phyloP scores from a whole-genome alignment of 805 yeast species.

The Hanseniaspora lindneri region DNA sequence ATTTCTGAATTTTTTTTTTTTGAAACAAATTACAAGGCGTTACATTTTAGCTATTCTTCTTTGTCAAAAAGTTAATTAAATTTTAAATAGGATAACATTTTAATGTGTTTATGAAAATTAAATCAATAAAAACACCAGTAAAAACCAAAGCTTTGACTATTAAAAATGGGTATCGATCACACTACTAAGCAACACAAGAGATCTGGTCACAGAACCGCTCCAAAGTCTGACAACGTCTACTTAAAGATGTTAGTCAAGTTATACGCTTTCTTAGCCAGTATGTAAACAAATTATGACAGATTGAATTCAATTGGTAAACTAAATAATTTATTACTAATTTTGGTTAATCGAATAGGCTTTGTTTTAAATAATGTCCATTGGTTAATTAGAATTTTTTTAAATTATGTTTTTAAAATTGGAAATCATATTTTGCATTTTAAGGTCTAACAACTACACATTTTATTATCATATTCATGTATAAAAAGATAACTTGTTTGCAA shows the following conservation, averaged over 20 bases:
- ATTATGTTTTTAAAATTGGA: background rate
- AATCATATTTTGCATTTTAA: conserved; percentile 11
- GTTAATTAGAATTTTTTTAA: background rate
- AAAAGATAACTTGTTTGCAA: conserved; percentile 12
- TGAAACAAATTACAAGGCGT: too few species aligned
- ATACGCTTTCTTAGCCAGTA: conserved; percentile 99
- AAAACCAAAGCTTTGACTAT: conserved; percentile 14
- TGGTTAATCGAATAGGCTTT: too few species aligned
- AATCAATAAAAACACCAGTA: conserved; percentile 15
- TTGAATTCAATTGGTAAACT: background rate
- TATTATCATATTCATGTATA: conserved; percentile 11
- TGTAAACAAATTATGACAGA: conserved; percentile 34
- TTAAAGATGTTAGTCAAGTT: conserved; percentile 93
- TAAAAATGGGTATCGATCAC: conserved; percentile 93
- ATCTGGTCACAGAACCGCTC: conserved; percentile 95
- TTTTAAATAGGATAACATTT: too few species aligned
- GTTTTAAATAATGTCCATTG: too few species aligned
- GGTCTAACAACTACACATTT: background rate
- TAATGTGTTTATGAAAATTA: too few species aligned
- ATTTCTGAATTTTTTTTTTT: too few species aligned
- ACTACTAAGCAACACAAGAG: conserved; percentile 91
- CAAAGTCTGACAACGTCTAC: conserved; percentile 99
- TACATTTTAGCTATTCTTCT: too few species aligned
- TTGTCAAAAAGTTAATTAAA: too few species aligned
- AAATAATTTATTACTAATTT: too few species aligned